These are phyloP conservation scores for Saccharomyces pastorianus DNA, from an alignment of 1,139 yeast species.

Conservation along the genomic window DNA sequence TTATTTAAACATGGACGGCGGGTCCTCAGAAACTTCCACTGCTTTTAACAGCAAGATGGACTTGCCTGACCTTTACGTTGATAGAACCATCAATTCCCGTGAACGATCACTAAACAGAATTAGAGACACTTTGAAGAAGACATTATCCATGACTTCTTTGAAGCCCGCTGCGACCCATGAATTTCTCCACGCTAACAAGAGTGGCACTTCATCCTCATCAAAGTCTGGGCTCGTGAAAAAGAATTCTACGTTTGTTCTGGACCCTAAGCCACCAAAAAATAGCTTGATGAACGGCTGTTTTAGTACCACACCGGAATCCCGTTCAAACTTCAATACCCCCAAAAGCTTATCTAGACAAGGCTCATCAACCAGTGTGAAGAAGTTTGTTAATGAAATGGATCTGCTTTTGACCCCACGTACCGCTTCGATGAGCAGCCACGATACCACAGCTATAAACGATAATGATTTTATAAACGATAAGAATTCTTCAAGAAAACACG, in stretches of 20 bases:
- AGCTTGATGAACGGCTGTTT: constrained; percentile 30
- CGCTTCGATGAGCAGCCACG: neutral
- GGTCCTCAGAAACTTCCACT: constrained; percentile 5
- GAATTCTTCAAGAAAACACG: neutral
- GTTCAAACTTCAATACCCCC: constrained; percentile 24
- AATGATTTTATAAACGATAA: neutral
- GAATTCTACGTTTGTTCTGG: constrained; percentile 28
- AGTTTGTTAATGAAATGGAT: constrained; percentile 2
- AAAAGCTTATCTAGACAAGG: constrained; percentile 20
- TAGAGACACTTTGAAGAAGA: constrained; percentile 23
- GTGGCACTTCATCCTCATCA: neutral
- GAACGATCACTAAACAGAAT: constrained; percentile 16
- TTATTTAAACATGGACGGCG: constrained; percentile 4
- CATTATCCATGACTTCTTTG: constrained; percentile 27
- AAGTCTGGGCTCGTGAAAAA: constrained; percentile 9
- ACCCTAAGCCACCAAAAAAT: constrained; percentile 26
- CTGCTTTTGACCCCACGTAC: neutral
- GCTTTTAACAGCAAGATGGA: constrained; percentile 6
- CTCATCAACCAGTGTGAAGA: constrained; percentile 13
- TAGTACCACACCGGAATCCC: constrained; percentile 27
- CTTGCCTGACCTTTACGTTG: constrained; percentile 2
- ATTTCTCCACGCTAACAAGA: neutral
- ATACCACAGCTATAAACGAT: neutral
- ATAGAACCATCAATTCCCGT: constrained; percentile 4
- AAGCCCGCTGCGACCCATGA: constrained; percentile 1